phyloP scores from a whole-genome alignment of 106 monocot species.

The Ottelia alismoides region DNA sequence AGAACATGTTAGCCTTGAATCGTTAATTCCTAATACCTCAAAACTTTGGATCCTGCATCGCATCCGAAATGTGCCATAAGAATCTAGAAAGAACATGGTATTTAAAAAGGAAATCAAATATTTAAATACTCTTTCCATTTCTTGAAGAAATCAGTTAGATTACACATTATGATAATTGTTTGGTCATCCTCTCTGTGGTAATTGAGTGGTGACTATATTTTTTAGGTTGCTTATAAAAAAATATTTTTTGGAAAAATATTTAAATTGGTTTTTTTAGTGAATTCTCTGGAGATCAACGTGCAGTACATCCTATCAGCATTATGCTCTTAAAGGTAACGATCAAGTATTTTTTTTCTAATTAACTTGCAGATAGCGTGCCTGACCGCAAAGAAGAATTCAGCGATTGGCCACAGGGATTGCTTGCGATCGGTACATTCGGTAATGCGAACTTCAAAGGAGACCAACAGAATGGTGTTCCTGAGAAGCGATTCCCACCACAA shows the following conservation, averaged over 20 bases:
- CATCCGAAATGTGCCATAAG: too few relatives aligned
- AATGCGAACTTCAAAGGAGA: conserved; percentile 10
- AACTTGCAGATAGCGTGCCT: background rate
- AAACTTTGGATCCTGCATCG: too few relatives aligned
- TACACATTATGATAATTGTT: too few relatives aligned
- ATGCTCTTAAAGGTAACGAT: background rate
- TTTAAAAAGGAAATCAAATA: too few relatives aligned
- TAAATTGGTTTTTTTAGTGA: background rate
- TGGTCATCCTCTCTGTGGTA: background rate
- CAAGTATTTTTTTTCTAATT: background rate
- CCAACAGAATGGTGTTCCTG: background rate
- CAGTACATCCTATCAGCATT: background rate
- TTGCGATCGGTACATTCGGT: conserved; percentile 57
- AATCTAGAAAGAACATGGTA: too few relatives aligned
- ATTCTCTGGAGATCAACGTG: background rate
- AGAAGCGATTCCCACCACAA: background rate
- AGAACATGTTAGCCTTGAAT: too few relatives aligned
- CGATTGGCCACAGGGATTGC: conserved; percentile 65
- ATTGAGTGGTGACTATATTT: background rate
- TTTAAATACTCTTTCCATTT: too few relatives aligned
- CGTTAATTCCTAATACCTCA: too few relatives aligned
- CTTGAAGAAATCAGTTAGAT: too few relatives aligned
- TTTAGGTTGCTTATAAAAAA: background rate
- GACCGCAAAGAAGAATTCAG: conserved; percentile 42
- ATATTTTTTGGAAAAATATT: background rate